phyloP scores from a whole-genome alignment of 169 alveolate species.

The Plasmodium yoelii region DNA sequence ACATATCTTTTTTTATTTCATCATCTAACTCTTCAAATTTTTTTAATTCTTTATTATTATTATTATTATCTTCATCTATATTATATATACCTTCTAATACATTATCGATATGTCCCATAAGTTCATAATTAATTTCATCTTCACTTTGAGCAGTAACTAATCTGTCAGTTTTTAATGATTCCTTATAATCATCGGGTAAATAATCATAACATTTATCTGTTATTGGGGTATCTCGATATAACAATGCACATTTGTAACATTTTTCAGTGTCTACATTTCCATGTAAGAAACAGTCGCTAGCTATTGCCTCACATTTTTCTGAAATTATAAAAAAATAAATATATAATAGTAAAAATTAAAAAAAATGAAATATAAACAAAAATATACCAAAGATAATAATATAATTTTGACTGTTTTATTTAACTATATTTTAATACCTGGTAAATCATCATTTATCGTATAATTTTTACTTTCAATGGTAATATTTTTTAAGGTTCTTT shows the following conservation, averaged over 20 bases:
- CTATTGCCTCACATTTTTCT: slow-evolving; percentile 24
- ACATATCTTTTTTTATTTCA: background rate
- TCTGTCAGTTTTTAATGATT: background rate
- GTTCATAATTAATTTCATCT: background rate
- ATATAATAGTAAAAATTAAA: no score
- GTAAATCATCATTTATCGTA: background rate
- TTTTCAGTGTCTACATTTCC: slow-evolving; percentile 26
- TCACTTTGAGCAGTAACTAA: slow-evolving; percentile 9
- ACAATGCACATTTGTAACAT: slow-evolving; percentile 19
- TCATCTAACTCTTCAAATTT: background rate
- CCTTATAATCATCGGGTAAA: background rate
- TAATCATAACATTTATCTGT: slow-evolving; percentile 7
- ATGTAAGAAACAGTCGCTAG: slow-evolving; percentile 6
- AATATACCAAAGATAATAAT: background rate
- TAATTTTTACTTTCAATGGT: slow-evolving; percentile 19
- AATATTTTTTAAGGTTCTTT: background rate
- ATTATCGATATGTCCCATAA: background rate
- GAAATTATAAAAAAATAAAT: background rate
- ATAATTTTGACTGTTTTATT: background rate
- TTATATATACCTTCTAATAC: slow-evolving; percentile 1
- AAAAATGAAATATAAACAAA: no score
- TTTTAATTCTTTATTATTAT: background rate
- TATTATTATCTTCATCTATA: background rate
- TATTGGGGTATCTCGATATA: background rate
- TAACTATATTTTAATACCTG: background rate